Base-by-base conservation (phyloP, 2,329 filamentous ascomycete species). In the Exophiala sp. region DNA sequence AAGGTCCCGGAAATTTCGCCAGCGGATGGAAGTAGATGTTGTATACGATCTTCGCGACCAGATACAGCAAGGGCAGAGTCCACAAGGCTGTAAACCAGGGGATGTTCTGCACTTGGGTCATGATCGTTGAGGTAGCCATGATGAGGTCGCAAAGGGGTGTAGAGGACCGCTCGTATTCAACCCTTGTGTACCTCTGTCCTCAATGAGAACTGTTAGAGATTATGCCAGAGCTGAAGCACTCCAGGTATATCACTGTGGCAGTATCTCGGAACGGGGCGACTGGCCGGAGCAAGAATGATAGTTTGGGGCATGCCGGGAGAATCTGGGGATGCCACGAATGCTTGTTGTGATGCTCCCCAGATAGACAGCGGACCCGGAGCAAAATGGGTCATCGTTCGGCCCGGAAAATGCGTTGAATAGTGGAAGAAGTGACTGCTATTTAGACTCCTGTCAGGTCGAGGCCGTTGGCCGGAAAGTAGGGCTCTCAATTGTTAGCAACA, bases 1-100 rank as follows among this genome's bases (percentile, higher is more conserved):
- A 71, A 0, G 84, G 85, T 1, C 84, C 85, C 1, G 84, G 85
- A 59, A 85, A 85, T 54, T 79, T 82, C 14, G 83, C 78, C 11
- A 87, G 69, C 3, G 84, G 83, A 64, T 87, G 84, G 24, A 61
- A 55, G 29, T 39, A 54, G 20, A 61, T 46, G 40, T 45, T 44
- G 36, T 59, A 54, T 5, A 59, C n/a, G 14, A 55, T 39, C 8
- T 35, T 50, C 6, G 24, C 39, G 32, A 50, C 33, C 11, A 35
- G 9, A 41, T 47, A 50, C 11, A 55, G 4, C 24, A 54, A 34
- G 21, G 51, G 38, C 21, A 49, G 29, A 9, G 12, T 45, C 40
- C 40, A 47, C 20, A 47, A 38, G 35, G 35, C 35, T 38, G 35
- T 38, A 3, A 16, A 38, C 35, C 35, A 38, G 5, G 35, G 35